A percentile compares a stretch with the other conserved stretches of the same genome.
Conservation (phyloP, 257 asterid genomes). For the Solanum raphanifolium region DNA sequence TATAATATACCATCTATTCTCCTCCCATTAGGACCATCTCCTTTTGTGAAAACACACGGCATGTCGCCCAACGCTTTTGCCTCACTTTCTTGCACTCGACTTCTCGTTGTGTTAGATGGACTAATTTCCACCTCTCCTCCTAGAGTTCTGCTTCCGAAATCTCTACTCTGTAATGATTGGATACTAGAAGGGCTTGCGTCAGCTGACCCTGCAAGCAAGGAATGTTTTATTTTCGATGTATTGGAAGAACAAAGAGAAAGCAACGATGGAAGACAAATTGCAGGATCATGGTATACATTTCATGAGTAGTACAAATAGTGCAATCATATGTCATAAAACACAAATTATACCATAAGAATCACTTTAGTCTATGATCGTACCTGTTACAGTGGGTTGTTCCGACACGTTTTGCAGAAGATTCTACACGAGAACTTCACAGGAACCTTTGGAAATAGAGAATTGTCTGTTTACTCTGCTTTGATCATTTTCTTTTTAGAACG, state of each 20-base stretch:
- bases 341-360: not conserved
- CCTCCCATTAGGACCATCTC: slow-evolving; percentile 75
- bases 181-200: slow-evolving; percentile 52
- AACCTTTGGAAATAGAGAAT: not conserved
- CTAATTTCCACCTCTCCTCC: slow-evolving; percentile 18
- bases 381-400: not conserved
- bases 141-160: slow-evolving; percentile 5
- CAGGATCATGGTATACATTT: not conserved
- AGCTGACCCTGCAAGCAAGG: slow-evolving; percentile 4
- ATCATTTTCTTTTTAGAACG: not conserved
- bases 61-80: slow-evolving; percentile 40
- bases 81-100: slow-evolving; percentile 1
- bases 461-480: not conserved
- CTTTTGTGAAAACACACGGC: slow-evolving; percentile 87
- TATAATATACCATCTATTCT: slow-evolving; percentile 82
- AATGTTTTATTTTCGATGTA: not conserved
- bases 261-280: not conserved
- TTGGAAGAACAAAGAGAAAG: not conserved
- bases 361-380: not conserved
- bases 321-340: not conserved
- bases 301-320: not conserved
- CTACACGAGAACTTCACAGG: not conserved
- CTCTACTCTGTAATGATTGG: slow-evolving; percentile 29
- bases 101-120: slow-evolving; percentile 26
- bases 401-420: not conserved